phyloP scores from a whole-genome alignment of 2,329 filamentous ascomycete genomes.

The Pseudocercospora cruenta region DNA sequence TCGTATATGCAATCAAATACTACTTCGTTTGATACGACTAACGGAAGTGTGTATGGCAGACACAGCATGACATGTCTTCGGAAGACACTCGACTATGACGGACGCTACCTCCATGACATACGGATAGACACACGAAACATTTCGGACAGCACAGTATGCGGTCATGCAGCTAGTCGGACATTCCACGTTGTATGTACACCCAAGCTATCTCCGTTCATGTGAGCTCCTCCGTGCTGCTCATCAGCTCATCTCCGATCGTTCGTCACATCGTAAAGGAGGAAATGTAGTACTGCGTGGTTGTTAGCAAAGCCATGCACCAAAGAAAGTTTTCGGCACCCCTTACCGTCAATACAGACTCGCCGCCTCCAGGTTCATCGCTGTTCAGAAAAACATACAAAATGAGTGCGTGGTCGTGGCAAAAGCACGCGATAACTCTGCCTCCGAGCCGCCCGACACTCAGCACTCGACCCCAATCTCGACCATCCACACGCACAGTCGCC shows the following conservation, averaged over 20 bases:
- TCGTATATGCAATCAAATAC: neutral
- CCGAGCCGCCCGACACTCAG: slow-evolving; percentile 88
- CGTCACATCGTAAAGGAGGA: slow-evolving; percentile 51
- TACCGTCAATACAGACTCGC: slow-evolving; percentile 78
- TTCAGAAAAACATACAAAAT: slow-evolving; percentile 83
- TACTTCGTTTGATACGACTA: neutral
- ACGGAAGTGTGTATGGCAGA: neutral
- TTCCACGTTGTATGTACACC: slow-evolving; percentile 1
- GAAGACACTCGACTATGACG: neutral
- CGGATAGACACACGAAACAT: slow-evolving; percentile 13
- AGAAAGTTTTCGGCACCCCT: slow-evolving; percentile 35
- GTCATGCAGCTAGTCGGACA: neutral
- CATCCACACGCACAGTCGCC: slow-evolving; percentile 89
- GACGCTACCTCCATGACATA: neutral
- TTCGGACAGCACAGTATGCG: slow-evolving; percentile 1
- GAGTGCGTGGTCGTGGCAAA: slow-evolving; percentile 76
- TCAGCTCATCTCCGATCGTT: neutral
- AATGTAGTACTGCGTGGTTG: slow-evolving; percentile 57
- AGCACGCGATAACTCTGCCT: slow-evolving; percentile 89
- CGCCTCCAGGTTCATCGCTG: slow-evolving; percentile 68
- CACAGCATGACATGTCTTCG: neutral
- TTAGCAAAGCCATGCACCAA: slow-evolving; percentile 23
- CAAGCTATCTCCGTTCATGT: neutral
- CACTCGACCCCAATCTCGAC: slow-evolving; percentile 92
- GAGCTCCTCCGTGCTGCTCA: neutral